phyloP scores from a whole-genome alignment of 2,329 filamentous ascomycete species.

The Fusarium sp. region DNA sequence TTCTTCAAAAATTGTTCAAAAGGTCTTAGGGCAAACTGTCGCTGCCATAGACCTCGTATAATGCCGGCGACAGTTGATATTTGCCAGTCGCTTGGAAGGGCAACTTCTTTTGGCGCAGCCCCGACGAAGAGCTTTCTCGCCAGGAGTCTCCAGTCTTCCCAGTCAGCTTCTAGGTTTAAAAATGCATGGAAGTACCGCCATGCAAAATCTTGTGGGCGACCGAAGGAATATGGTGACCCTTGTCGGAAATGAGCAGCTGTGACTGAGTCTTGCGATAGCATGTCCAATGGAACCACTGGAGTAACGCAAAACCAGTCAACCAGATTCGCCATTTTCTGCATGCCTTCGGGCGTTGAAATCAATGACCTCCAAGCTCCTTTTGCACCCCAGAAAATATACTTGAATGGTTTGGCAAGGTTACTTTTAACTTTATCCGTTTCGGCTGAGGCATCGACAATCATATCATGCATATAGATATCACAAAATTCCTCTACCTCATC shows the following conservation, averaged over 20 bases:
- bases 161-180: background rate
- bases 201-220: background rate
- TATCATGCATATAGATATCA: too few relatives aligned
- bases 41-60: fast-evolving
- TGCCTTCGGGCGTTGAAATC: too few relatives aligned
- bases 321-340: too few relatives aligned
- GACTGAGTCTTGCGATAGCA: background rate
- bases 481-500: too few relatives aligned
- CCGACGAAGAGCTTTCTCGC: constrained; percentile 1
- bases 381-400: too few relatives aligned
- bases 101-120: background rate
- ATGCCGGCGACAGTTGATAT: fast-evolving
- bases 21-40: fast-evolving
- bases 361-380: too few relatives aligned
- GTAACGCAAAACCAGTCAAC: too few relatives aligned
- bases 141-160: background rate
- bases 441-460: too few relatives aligned
- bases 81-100: fast-evolving
- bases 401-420: too few relatives aligned
- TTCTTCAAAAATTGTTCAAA: background rate
- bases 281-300: too few relatives aligned
- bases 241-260: background rate
- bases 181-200: background rate
- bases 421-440: too few relatives aligned
- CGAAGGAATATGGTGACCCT: too few relatives aligned